Evolutionary conservation across 23 red algal genomes (phyloP).

Genomic region (Pyropia haitanensis): DNA sequence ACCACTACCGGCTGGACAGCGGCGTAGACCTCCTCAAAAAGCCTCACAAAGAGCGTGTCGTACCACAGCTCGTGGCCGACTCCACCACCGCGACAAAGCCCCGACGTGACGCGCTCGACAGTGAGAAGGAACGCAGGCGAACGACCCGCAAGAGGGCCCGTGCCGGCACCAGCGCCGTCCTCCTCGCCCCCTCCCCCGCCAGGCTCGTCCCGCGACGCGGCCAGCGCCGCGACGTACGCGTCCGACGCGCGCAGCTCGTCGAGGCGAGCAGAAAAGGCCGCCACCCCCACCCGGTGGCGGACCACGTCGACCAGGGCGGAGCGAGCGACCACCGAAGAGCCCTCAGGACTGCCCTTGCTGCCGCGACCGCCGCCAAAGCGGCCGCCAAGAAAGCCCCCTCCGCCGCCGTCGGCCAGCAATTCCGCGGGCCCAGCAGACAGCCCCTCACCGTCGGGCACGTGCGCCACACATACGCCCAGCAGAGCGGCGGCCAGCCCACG

Average conservation of each 20-base stretch:
- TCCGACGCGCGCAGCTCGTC: constrained; percentile 78
- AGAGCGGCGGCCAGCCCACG: constrained; percentile 78
- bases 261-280: constrained; percentile 55
- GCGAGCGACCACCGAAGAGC: constrained; percentile 10
- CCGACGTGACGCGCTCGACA: constrained; percentile 8
- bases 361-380: constrained; percentile 18
- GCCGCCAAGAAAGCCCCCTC: constrained; percentile 12
- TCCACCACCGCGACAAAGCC: background rate
- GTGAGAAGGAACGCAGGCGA: background rate
- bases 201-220: background rate
- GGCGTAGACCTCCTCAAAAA: constrained; percentile 58
- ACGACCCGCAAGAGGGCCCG: background rate
- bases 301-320: constrained; percentile 56
- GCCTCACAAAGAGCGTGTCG: constrained; percentile 1
- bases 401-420: constrained; percentile 1
- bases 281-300: constrained; percentile 68
- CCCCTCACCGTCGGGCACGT: constrained; percentile 11
- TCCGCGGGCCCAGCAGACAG: constrained; percentile 3
- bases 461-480: constrained; percentile 60
- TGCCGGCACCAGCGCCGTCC: constrained; percentile 13
- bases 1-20: constrained; percentile 2
- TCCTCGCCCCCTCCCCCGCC: constrained; percentile 4
- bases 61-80: constrained; percentile 66
- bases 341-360: background rate
- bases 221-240: constrained; percentile 27